Evolutionary conservation across 1,284 basidiomycete genomes (phyloP), one percentile per base, ranked within the genome.

Genomic region (Schizopora paradoxa): DNA sequence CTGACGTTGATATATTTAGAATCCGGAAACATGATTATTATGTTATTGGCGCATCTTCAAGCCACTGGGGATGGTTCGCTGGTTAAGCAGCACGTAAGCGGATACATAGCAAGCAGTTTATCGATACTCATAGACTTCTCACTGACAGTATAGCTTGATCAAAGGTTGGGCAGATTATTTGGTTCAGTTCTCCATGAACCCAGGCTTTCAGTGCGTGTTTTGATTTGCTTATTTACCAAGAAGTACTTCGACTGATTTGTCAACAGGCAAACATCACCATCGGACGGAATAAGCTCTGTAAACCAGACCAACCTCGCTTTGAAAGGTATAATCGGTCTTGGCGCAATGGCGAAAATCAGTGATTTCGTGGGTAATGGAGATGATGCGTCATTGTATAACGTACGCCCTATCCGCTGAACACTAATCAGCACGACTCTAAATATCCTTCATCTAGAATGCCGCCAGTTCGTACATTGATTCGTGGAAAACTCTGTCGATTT

Each of bases 1-100:
- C 74, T 51, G 50, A 56, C 3, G 58, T 60, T 0, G 45, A 56
- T 2, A 43, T 46, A 1, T 60, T 61, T 19, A 50, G 48, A 50
- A 26, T 46, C 48, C 6, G 48, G 33, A 31, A 50, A 46, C 27
- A 50, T 50, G 48, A n/a, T 50, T 3, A 50, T 50, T 25, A 45
- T 50, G 48, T 42, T 13, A 11, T 31, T 46, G n/a, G 48, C 45
- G 11, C 38, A 50, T 35, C 38, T 41, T 19, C 48, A 46, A 27
- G 16, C 27, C 10, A 34, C 48, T 26, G 43, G 43, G 11, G 31
- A 50, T 43, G 44, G 40, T 1, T 37, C 21, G 10, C 31, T 50
- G n/a, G 14, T 50, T 16, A n/a, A 2, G 6, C 22, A 46, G 11
- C 41, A 50, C 19, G 44, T 50, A 29, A 29, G 44, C 40, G 6